Evolutionary conservation across 1,284 basidiomycete genomes (phyloP), one percentile per base, ranked within the genome.

Genomic region (Phlebopus sp.): DNA sequence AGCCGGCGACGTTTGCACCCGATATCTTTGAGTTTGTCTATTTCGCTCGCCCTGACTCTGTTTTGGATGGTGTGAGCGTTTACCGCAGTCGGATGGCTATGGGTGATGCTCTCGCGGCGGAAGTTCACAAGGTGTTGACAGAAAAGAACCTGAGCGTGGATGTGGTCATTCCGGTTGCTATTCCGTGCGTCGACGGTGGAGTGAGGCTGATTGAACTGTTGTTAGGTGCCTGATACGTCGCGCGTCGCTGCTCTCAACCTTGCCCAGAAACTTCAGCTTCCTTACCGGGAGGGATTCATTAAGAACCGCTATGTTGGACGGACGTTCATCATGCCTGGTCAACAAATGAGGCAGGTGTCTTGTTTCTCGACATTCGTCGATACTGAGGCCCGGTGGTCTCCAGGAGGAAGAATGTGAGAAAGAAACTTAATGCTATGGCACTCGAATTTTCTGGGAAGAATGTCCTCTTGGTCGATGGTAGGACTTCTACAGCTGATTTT

Each of bases 21-120:
- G 97, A 99, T 72, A 97, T 99, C 59, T 99, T 99, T 66, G 97
- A 99, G 78, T 97, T 86, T 62, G 96, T 99, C 55, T 99, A 99
- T 75, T 95, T 99, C 69, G 94, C 97, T 7, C 87, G 97, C 52
- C 97, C 96, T 2, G 97, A 99, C 73, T 97, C 93, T 15, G 97
- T 97, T 49, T 78, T 99, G 51, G 96, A 99, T 66, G 96, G 97
- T 34, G 86, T 99, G 68, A 94, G 91, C 60, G 97, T 99, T 42
- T 99, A 99, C 71, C 83, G 96, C 46, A 90, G 90, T 62, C 86
- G 97, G 36, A 99, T 99, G 96, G 93, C 95, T 5, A 99, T 99
- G 97, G 97, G 97, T 50, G 96, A 99, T 68, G 83, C 87, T 23
- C 82, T 99, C 43, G 97, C 96, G 2, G 86, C 84, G 46, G 90